Conservation (phyloP, 768 basidiomycete genomes). For the Suillus subalutaceus region DNA sequence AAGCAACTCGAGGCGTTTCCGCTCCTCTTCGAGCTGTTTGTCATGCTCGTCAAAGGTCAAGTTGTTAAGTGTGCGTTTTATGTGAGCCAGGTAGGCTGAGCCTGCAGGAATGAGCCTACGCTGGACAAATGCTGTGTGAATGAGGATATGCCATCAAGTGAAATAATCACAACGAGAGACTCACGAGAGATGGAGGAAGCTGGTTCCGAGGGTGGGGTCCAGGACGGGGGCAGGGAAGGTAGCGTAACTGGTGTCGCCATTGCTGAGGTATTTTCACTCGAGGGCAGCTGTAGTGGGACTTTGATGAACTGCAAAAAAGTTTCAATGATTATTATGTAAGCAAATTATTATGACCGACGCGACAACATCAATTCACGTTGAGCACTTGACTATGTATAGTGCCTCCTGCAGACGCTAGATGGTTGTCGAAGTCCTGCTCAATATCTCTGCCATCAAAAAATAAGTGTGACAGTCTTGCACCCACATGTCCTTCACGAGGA, state of each 20-base stretch:
- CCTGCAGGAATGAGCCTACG: slow-evolving; percentile 81
- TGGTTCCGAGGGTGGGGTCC: slow-evolving; percentile 22
- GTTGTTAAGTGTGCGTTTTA: slow-evolving; percentile 72
- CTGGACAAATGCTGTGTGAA: slow-evolving; percentile 40
- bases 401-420: neutral
- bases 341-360: neutral
- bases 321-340: slow-evolving; percentile 3
- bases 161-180: slow-evolving; percentile 15
- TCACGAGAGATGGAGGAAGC: slow-evolving; percentile 29
- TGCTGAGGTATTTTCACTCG: neutral
- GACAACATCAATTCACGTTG: neutral
- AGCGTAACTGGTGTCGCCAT: slow-evolving; percentile 31
- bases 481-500: too few species aligned
- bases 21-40: slow-evolving; percentile 58
- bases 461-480: neutral
- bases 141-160: slow-evolving; percentile 1
- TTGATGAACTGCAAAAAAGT: slow-evolving; percentile 11
- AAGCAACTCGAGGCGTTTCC: slow-evolving; percentile 51
- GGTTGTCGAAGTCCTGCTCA: neutral
- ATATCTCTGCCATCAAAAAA: neutral
- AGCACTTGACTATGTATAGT: neutral
- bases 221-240: slow-evolving; percentile 28
- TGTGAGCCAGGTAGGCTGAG: slow-evolving; percentile 82
- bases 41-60: slow-evolving; percentile 87
- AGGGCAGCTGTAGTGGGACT: neutral